These are phyloP conservation scores for Phytophthora foliorum DNA, from an alignment of 352 stramenopile genomes.

Conservation along the genomic window DNA sequence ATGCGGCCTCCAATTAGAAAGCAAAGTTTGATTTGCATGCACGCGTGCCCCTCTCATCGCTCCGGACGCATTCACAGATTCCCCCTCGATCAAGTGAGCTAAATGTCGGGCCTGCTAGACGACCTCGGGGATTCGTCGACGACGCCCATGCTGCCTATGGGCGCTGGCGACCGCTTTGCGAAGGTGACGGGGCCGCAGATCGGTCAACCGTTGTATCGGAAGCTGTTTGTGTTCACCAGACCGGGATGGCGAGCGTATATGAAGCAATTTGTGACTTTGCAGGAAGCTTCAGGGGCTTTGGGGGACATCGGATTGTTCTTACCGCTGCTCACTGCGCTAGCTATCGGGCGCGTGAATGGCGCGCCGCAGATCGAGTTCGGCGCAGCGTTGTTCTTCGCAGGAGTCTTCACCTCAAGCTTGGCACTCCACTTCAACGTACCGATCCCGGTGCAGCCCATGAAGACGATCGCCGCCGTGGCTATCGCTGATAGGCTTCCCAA, in stretches of 20 bases:
- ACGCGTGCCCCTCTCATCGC: constrained; percentile 10
- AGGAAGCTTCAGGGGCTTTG: constrained; percentile 91
- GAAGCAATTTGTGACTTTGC: constrained; percentile 74
- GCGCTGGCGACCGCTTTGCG: constrained; percentile 38
- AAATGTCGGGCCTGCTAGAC: constrained; percentile 23
- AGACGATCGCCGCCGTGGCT: constrained; percentile 93
- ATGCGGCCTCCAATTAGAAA: too few species aligned
- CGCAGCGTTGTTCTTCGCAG: constrained; percentile 93
- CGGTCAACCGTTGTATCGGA: constrained; percentile 56
- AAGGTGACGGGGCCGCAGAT: constrained; percentile 60
- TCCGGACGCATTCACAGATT: constrained; percentile 11
- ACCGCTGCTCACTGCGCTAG: constrained; percentile 93
- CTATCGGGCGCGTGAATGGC: constrained; percentile 74
- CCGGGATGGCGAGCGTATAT: constrained; percentile 67
- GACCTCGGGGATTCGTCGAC: constrained; percentile 10
- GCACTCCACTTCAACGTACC: constrained; percentile 92
- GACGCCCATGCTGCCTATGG: constrained; percentile 47
- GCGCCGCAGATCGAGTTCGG: constrained; percentile 88
- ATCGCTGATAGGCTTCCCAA: constrained; percentile 86
- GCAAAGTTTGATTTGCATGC: constrained; percentile 33
- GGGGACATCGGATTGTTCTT: constrained; percentile 96
- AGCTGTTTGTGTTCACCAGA: constrained; percentile 63
- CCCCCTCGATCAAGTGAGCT: constrained; percentile 6
- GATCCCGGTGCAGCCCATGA: constrained; percentile 97
- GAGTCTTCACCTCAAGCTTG: constrained; percentile 88